These are phyloP conservation scores for Platanus orientalis DNA, from an alignment of 164 flowering plant species.

Conservation along the genomic window DNA sequence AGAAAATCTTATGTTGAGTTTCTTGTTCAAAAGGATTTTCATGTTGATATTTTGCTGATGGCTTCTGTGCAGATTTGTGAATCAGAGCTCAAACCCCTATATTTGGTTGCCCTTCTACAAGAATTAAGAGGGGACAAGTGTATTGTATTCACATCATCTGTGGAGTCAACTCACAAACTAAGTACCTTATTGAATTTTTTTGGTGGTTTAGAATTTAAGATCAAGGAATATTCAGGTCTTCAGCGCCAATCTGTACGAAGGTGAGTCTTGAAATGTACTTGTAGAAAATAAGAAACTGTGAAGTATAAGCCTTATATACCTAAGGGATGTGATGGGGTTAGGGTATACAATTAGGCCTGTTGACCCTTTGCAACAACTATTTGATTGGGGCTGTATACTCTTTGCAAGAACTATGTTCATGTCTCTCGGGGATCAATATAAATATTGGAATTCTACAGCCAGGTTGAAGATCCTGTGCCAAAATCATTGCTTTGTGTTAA, in stretches of 20 bases:
- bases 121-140: slow-evolving; percentile 61
- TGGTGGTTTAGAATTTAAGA: slow-evolving; percentile 50
- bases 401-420: too few relatives aligned
- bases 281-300: not conserved
- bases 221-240: slow-evolving; percentile 75
- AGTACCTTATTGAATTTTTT: slow-evolving; percentile 65
- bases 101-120: slow-evolving; percentile 70
- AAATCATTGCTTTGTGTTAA: too few relatives aligned
- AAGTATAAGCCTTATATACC: too few relatives aligned
- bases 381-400: too few relatives aligned
- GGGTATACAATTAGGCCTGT: too few relatives aligned
- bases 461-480: too few relatives aligned
- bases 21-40: not conserved
- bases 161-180: slow-evolving; percentile 71
- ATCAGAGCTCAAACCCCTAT: slow-evolving; percentile 65
- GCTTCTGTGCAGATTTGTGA: slow-evolving; percentile 63
- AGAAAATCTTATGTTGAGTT: not conserved
- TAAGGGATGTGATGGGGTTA: too few relatives aligned
- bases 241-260: slow-evolving; percentile 81
- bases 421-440: too few relatives aligned
- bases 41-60: not conserved
- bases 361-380: too few relatives aligned
- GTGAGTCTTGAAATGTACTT: slow-evolving; percentile 24
- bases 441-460: too few relatives aligned
- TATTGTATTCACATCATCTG: slow-evolving; percentile 82